These are phyloP conservation scores for Hexamita inflata DNA, from an alignment of 208 protist genomes.

Conservation along the genomic window DNA sequence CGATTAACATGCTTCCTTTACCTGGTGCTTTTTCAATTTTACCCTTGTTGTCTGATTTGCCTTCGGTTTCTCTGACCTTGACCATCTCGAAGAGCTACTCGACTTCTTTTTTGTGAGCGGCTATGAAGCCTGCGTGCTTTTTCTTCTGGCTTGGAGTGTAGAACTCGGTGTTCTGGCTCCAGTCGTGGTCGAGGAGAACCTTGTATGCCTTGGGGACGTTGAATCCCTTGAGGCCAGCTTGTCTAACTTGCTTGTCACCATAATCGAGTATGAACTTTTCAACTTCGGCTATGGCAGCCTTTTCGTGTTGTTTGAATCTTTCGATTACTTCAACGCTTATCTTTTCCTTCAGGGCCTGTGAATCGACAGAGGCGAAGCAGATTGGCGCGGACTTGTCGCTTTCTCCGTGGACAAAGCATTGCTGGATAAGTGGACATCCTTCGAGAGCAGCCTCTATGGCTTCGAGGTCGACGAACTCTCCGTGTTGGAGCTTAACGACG, in stretches of 20 bases:
- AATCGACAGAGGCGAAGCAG: too few species aligned
- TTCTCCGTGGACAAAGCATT: conserved; percentile 1
- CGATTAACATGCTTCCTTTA: too few species aligned
- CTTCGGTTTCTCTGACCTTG: too few species aligned
- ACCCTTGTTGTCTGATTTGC: too few species aligned
- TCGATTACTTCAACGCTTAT: too few species aligned
- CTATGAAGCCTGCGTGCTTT: too few species aligned
- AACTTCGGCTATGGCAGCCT: neutral
- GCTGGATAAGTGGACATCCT: neutral
- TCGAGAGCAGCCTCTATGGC: conserved; percentile 3
- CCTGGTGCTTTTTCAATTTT: too few species aligned
- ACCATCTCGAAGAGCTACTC: too few species aligned
- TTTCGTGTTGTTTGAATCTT: too few species aligned
- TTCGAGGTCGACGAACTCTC: conserved; percentile 2
- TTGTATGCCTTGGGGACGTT: neutral
- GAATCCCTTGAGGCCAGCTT: conserved; percentile 18
- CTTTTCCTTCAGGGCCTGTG: too few species aligned
- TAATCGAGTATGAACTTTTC: neutral
- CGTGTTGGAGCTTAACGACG: neutral
- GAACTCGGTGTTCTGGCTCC: neutral
- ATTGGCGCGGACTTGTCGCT: neutral
- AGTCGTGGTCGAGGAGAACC: neutral
- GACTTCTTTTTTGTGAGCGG: too few species aligned
- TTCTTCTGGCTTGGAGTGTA: conserved; percentile 13
- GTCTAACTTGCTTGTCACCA: neutral